Base-by-base conservation (phyloP, 345 rosid genomes). In the Angophora floribunda region DNA sequence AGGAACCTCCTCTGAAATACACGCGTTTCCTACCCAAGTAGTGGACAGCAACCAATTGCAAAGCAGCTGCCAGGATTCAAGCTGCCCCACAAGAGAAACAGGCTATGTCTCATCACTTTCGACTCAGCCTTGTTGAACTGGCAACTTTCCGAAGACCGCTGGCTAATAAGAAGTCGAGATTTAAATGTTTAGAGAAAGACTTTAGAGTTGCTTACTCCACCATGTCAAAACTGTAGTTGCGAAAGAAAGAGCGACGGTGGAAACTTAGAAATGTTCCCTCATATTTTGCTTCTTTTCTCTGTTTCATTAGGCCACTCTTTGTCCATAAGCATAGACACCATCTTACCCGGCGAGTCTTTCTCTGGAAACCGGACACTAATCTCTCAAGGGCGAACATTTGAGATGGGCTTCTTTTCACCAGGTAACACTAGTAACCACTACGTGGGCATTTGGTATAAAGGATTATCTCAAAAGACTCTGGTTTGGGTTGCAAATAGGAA, bases 371-470 rank as follows among this genome's bases (percentile, higher is more conserved):
- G 51, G 82, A 55, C 82, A 41, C 45, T 88, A 63, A 32, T 45
- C 53, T 88, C 89, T 28, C 51, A 15, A 50, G 82, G 87, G 9
- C 65, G 87, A 44, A 85, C 21, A 45, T 88, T 88, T 61, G 61
- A 84, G 51, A 28, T 85, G 79, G 89, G 89, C 2, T 88, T 88
- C 87, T 88, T 88, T 86, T 53, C 86, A 44, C 87, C 87, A 30
- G 87, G 89, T 49, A 61, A 88, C 53, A 80, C 89, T 51, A 19
- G 80, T 26, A 84, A 88, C 41, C 36, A 59, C 21, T 88, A 88
- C 87, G 30, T 85, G 36, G 89, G 89, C 57, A 88, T 88, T 61
- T 61, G 89, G 89, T 88, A 88, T 87, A 85, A 85, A 28, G 85
- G 85, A 9, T 28, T 88, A 57, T 49, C 59, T 21, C 36, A 47